phyloP scores from a whole-genome alignment of 1,284 basidiomycete species.

The Megacollybia platyphylla region DNA sequence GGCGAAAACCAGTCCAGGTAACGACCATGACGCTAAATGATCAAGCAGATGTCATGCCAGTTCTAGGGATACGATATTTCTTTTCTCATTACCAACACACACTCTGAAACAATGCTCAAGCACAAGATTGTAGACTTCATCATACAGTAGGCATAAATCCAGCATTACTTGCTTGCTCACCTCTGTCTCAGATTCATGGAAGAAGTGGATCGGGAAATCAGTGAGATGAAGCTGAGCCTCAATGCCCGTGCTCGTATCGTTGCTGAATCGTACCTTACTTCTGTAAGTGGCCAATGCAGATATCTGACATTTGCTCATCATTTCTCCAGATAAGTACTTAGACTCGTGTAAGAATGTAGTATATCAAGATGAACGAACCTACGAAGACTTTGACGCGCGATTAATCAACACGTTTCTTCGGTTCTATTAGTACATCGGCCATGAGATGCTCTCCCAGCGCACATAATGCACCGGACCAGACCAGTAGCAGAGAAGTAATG shows the following conservation, averaged over 20 bases:
- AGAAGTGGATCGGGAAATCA: slow-evolving; percentile 89
- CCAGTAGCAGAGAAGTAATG: slow-evolving; percentile 67
- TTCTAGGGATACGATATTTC: slow-evolving; percentile 92
- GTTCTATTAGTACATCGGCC: slow-evolving; percentile 16
- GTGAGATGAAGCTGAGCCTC: slow-evolving; percentile 82
- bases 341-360: too few relatives aligned
- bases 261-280: slow-evolving; percentile 79
- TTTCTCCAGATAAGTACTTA: too few relatives aligned
- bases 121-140: slow-evolving; percentile 99
- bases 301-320: background rate
- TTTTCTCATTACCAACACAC: slow-evolving; percentile 95
- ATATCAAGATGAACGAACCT: too few relatives aligned
- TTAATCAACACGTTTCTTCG: too few relatives aligned
- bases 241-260: slow-evolving; percentile 97
- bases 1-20: slow-evolving; percentile 86
- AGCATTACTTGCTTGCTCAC: background rate
- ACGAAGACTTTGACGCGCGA: too few relatives aligned
- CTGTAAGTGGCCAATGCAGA: slow-evolving; percentile 34
- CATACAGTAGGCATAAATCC: slow-evolving; percentile 58
- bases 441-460: slow-evolving; percentile 58
- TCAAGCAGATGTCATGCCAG: slow-evolving; percentile 4
- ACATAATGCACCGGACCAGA: slow-evolving; percentile 71
- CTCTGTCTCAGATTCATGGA: slow-evolving; percentile 77
- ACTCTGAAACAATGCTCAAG: slow-evolving; percentile 96
- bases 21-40: slow-evolving; percentile 16